Evolutionary conservation across 2,329 filamentous ascomycete species (phyloP).

Genomic region (Monosporascus sp.): DNA sequence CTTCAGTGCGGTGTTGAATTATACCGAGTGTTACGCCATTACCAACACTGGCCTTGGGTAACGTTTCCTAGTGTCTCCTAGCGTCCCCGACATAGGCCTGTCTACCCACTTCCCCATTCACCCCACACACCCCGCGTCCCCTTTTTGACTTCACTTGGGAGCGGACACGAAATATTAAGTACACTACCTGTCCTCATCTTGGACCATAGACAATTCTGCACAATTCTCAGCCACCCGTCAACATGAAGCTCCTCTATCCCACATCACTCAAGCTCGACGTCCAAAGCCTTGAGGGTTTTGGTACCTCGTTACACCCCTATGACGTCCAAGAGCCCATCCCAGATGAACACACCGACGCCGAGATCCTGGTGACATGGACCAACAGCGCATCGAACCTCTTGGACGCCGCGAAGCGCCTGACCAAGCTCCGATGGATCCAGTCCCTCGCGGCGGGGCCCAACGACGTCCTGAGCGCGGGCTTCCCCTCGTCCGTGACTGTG

Average conservation of each 20-base stretch:
- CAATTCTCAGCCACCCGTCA: constrained; percentile 7
- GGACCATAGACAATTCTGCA: background rate
- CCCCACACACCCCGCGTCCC: background rate
- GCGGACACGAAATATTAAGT: too few relatives aligned
- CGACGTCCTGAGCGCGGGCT: constrained; percentile 57
- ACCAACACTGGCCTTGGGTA: background rate
- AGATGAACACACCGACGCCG: constrained; percentile 52
- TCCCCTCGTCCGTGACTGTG: constrained; percentile 43
- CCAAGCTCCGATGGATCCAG: constrained; percentile 59
- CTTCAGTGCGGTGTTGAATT: background rate
- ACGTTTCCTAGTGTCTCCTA: background rate
- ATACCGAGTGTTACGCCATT: background rate
- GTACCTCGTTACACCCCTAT: constrained; percentile 52
- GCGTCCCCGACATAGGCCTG: background rate
- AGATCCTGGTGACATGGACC: constrained; percentile 56
- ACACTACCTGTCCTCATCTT: background rate
- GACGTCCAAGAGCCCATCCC: constrained; percentile 52
- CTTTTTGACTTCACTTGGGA: background rate
- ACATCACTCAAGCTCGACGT: constrained; percentile 55
- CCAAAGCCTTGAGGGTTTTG: constrained; percentile 51
- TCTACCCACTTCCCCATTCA: background rate
- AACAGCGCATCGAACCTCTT: constrained; percentile 54
- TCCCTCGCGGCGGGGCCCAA: constrained; percentile 62
- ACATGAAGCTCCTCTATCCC: constrained; percentile 62
- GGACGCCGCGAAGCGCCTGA: constrained; percentile 50